Conservation (phyloP, 352 stramenopile species). For the Phytophthora litchii region DNA sequence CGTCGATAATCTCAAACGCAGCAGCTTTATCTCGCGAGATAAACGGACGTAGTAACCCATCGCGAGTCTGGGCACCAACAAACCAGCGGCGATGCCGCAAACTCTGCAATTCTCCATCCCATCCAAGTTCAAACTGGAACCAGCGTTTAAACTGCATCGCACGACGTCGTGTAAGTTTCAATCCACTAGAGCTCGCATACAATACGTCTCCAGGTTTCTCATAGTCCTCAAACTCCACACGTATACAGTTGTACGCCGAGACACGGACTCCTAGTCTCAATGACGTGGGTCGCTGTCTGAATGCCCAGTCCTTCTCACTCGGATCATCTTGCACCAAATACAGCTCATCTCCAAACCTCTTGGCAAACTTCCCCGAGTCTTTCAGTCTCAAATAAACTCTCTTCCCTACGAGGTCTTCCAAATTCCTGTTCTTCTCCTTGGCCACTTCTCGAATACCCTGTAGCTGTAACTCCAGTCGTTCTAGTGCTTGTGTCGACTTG, state of each 20-base stretch:
- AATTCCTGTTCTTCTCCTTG: conserved; percentile 35
- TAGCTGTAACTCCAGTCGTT: conserved; percentile 43
- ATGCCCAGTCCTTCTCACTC: conserved; percentile 62
- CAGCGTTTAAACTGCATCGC: conserved; percentile 64
- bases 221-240: conserved; percentile 54
- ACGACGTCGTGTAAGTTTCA: conserved; percentile 49
- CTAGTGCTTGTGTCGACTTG: conserved; percentile 39
- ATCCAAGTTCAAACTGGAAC: conserved; percentile 75
- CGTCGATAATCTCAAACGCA: conserved; percentile 67
- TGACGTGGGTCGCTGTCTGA: conserved; percentile 61
- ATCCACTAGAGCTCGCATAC: conserved; percentile 55
- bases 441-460: conserved; percentile 37
- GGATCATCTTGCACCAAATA: conserved; percentile 66
- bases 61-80: conserved; percentile 64
- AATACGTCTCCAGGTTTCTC: conserved; percentile 45
- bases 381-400: conserved; percentile 61
- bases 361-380: conserved; percentile 51
- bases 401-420: conserved; percentile 45
- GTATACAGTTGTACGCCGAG: conserved; percentile 61
- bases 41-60: conserved; percentile 69
- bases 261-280: conserved; percentile 50
- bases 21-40: conserved; percentile 60
- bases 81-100: conserved; percentile 71
- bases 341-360: conserved; percentile 56
- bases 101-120: conserved; percentile 75